phyloP scores from a whole-genome alignment of 2,329 filamentous ascomycete genomes.

The Fusarium veterinarium region DNA sequence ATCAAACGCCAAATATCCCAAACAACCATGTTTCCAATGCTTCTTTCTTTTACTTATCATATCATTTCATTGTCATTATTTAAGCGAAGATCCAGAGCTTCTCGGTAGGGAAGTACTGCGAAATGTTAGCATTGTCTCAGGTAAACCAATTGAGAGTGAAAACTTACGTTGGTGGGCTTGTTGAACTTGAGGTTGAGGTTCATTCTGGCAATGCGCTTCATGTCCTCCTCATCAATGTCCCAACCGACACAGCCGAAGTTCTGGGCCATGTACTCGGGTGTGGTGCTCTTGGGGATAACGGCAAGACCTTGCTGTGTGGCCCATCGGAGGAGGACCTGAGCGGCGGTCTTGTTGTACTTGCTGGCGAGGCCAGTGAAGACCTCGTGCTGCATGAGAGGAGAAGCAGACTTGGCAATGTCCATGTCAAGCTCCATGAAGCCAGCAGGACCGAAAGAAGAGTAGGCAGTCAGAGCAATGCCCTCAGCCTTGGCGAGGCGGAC shows the following conservation, averaged over 20 bases:
- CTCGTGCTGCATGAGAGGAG: constrained; percentile 77
- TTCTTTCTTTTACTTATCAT: constrained; percentile 35
- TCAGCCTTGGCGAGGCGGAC: constrained; percentile 75
- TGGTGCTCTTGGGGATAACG: constrained; percentile 83
- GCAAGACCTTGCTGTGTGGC: constrained; percentile 84
- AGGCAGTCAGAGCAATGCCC: constrained; percentile 81
- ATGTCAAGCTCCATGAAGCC: constrained; percentile 83
- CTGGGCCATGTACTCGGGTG: constrained; percentile 63
- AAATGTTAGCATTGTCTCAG: constrained; percentile 14
- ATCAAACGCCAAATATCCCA: constrained; percentile 46
- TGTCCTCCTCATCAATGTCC: constrained; percentile 72
- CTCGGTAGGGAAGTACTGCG: constrained; percentile 66
- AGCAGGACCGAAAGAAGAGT: constrained; percentile 85
- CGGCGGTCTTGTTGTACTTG: constrained; percentile 78
- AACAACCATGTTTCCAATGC: constrained; percentile 33
- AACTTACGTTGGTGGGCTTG: constrained; percentile 76
- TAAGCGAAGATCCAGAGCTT: constrained; percentile 69
- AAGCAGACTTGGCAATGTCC: constrained; percentile 66
- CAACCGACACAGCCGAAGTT: constrained; percentile 77
- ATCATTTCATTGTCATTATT: constrained; percentile 35
- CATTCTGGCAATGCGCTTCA: constrained; percentile 73
- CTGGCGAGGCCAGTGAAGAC: constrained; percentile 72
- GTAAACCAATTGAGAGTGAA: too few species aligned
- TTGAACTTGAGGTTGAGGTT: constrained; percentile 79
- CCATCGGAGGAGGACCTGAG: constrained; percentile 88